Base-by-base conservation (phyloP, 1,284 basidiomycete species). In the Rhodofomes roseus region DNA sequence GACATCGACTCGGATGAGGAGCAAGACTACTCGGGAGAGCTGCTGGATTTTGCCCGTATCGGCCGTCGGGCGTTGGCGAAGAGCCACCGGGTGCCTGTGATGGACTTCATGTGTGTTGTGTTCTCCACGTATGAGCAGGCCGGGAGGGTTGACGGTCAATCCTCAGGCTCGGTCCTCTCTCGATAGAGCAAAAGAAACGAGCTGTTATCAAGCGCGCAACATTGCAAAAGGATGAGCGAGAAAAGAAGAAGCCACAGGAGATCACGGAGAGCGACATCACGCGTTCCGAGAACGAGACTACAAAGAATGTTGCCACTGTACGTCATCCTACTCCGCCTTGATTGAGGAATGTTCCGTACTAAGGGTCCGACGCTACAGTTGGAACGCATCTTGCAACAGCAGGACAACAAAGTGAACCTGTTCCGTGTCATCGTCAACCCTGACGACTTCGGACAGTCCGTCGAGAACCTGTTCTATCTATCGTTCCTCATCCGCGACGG, bases 401-500 rank as follows among this genome's bases (percentile, higher is more conserved):
- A 75, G 5, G 77, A 74, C 1, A 80, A 76, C 2, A 73, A 76
- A 7, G 80, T 92, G 54, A 93, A 95, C 71, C 68, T 96, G 22
- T 96, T 96, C 78, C 76, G 79, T 61, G 92, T 97, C 68, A 82
- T 95, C 52, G 78, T 96, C 62, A 95, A 97, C 68, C 95, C 95
- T 7, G 73, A 87, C 36, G 89, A 93, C 66, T 97, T 94, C 68
- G 88, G 89, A 0, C 95, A 97, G 71, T 93, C 93, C 0, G 92
- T 97, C 22, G 95, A 97, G 74, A 97, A 97, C 70, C 78, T 96
- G 22, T 97, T 97, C 72, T 93, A 96, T 68, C 80, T 96, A 1
- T 95, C 94, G 0, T 97, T 97, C 74, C 79, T 96, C 56, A 90
- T 97, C 54, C 81, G 91, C 50, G 93, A 96, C 66, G 92, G 89